Percentiles rank a stretch among this genome's conserved stretches.
Conservation (phyloP, 1,139 yeast species). For the Blastobotrys buckinghamii region DNA sequence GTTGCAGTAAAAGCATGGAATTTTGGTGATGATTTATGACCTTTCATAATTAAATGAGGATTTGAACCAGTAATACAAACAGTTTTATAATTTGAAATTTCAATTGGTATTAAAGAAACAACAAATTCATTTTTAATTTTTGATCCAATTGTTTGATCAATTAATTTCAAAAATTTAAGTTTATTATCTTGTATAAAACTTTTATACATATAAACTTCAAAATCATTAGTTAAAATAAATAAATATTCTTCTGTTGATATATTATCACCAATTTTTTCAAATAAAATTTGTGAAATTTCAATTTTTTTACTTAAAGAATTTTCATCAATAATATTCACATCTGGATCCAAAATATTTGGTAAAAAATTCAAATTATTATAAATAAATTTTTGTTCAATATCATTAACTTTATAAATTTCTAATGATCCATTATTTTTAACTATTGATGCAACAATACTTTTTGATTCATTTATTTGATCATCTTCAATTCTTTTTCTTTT, state of each 20-base stretch:
- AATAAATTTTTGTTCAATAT: constrained; percentile 5
- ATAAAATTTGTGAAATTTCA: constrained; percentile 11
- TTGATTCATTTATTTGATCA: neutral
- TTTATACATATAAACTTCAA: constrained; percentile 67
- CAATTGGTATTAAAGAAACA: constrained; percentile 9
- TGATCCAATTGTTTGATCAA: constrained; percentile 44
- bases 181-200: constrained; percentile 47
- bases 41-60: constrained; percentile 64
- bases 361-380: constrained; percentile 5
- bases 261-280: constrained; percentile 49
- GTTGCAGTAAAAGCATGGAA: constrained; percentile 62
- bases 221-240: constrained; percentile 69
- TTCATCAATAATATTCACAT: neutral
- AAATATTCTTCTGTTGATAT: constrained; percentile 48
- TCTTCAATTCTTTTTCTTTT: neutral
- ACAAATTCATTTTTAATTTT: constrained; percentile 4
- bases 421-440: neutral
- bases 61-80: constrained; percentile 71
- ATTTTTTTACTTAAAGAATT: neutral
- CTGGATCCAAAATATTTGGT: constrained; percentile 2
- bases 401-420: constrained; percentile 8
- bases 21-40: constrained; percentile 58
- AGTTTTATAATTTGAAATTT: constrained; percentile 49
- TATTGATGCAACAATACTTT: neutral
- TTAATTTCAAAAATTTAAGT: constrained; percentile 43